Evolutionary conservation across 306 rosid species (phyloP), one percentile per base, ranked within the genome.

Genomic region (Quercus robur): DNA sequence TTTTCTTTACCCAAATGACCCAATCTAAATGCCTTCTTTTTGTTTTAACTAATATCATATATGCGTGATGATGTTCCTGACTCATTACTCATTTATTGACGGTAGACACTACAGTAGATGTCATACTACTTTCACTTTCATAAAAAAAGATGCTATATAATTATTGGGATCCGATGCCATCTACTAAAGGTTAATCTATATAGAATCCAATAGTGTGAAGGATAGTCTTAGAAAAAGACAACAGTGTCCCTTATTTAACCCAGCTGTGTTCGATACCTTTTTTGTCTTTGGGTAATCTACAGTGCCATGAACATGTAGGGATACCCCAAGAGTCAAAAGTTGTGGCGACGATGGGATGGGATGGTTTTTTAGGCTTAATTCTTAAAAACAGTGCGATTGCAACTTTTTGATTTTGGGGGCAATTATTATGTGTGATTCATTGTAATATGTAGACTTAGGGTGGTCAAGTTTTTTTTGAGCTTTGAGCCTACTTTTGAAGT

Each of bases 121-220:
- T 54, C 51, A 38, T 72, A 12, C 17, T 38, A 38, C 26, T 81
- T 79, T 57, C 56, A 54, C 66, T 80, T 83, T 78, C 19, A 74
- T 61, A 17, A 18, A 17, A 71, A 66, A 81, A 83, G 82, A 72
- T 12, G 17, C 73, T 73, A 2, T 28, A 66, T 72, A 23, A 87
- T 82, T 59, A 84, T 84, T 83, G 89, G 81, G 72, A 73, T 86
- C 84, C 84, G 12, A 57, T 77, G 83, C 78, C 11, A 49, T 58
- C 85, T 56, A 5, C 59, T 11, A 23, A 81, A 83, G 81, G 61
- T 63, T n/a, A n/a, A n/a, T n/a, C n/a, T n/a, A n/a, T n/a, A n/a
- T n/a, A n/a, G n/a, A n/a, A n/a, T n/a, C n/a, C n/a, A n/a, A n/a
- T n/a, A n/a, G n/a, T n/a, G n/a, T n/a, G n/a, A n/a, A n/a, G n/a